Evolutionary conservation across 495 filamentous ascomycete species (phyloP).

Genomic region (Penicillium canescens): DNA sequence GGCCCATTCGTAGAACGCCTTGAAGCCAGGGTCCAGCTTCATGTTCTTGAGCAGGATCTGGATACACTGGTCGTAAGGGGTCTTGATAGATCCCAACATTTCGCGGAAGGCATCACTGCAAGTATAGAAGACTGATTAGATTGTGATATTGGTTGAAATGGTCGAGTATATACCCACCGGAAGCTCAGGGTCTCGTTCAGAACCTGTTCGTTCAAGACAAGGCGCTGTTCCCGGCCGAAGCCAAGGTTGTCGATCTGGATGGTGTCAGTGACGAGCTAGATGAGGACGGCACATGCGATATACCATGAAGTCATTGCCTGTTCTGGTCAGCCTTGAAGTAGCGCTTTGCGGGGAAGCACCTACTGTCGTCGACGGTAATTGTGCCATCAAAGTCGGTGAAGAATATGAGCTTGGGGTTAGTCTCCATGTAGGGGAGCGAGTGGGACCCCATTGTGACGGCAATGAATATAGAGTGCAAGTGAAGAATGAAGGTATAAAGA

Average conservation of each 20-base stretch:
- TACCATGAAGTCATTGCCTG: conserved; percentile 87
- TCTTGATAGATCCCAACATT: conserved; percentile 82
- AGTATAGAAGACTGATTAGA: background rate
- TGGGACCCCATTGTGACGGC: conserved; percentile 35
- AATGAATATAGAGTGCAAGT: conserved; percentile 5
- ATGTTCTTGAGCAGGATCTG: conserved; percentile 75
- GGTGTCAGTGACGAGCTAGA: conserved; percentile 9
- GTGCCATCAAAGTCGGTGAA: conserved; percentile 98
- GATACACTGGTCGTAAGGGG: conserved; percentile 79
- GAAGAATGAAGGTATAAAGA: conserved; percentile 6
- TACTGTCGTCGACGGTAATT: conserved; percentile 83
- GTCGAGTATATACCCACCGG: conserved; percentile 46
- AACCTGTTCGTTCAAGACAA: conserved; percentile 67
- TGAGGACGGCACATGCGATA: background rate
- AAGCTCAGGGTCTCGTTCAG: conserved; percentile 68
- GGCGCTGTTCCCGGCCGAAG: conserved; percentile 67
- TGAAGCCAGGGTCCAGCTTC: conserved; percentile 82
- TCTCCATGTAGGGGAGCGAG: conserved; percentile 53
- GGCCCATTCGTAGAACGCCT: conserved; percentile 81
- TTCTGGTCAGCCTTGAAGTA: conserved; percentile 19
- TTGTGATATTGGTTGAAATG: background rate
- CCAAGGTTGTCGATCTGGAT: conserved; percentile 84
- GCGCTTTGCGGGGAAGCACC: conserved; percentile 22
- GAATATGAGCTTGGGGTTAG: conserved; percentile 82
- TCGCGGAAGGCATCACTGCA: conserved; percentile 74